Evolutionary conservation across 768 basidiomycete species (phyloP).

Genomic region (Russula compacta): DNA sequence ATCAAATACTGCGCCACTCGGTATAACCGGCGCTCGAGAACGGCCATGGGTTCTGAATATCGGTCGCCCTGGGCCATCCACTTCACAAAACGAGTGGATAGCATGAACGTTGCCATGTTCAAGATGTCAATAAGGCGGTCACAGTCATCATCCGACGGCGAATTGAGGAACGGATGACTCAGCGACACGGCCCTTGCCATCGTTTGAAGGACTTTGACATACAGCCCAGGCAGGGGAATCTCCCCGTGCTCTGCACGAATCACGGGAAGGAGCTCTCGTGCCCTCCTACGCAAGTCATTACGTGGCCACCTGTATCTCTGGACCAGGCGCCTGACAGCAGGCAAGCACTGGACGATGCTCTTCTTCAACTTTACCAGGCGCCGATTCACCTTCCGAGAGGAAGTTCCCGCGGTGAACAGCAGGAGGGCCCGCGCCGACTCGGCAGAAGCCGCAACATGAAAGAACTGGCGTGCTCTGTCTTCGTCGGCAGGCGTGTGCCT

Average conservation of each 20-base stretch:
- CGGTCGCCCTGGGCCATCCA: background rate
- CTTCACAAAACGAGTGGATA: constrained; percentile 12
- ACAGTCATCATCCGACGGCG: background rate
- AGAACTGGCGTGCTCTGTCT: constrained; percentile 11
- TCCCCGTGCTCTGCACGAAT: constrained; percentile 10
- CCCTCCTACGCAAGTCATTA: constrained; percentile 8
- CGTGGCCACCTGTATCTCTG: constrained; percentile 10
- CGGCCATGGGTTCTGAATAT: constrained; percentile 1
- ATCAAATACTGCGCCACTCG: constrained; percentile 14
- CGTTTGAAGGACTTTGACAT: constrained; percentile 6
- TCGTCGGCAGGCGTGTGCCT: constrained; percentile 1
- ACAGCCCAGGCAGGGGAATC: background rate
- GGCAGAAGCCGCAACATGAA: constrained; percentile 7
- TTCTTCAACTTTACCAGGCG: constrained; percentile 12
- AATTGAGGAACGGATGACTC: background rate
- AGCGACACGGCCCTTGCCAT: constrained; percentile 1
- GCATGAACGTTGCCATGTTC: constrained; percentile 11
- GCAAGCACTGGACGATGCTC: constrained; percentile 4
- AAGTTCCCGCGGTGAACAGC: background rate
- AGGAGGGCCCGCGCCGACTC: constrained; percentile 2
- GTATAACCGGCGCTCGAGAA: constrained; percentile 11
- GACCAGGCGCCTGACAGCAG: constrained; percentile 1
- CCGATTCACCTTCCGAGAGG: constrained; percentile 10
- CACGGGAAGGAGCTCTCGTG: constrained; percentile 6
- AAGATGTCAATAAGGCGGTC: constrained; percentile 9